Evolutionary conservation across 2,329 filamentous ascomycete genomes (phyloP), one percentile per base, ranked within the genome.

Genomic region (Penicillium freii): DNA sequence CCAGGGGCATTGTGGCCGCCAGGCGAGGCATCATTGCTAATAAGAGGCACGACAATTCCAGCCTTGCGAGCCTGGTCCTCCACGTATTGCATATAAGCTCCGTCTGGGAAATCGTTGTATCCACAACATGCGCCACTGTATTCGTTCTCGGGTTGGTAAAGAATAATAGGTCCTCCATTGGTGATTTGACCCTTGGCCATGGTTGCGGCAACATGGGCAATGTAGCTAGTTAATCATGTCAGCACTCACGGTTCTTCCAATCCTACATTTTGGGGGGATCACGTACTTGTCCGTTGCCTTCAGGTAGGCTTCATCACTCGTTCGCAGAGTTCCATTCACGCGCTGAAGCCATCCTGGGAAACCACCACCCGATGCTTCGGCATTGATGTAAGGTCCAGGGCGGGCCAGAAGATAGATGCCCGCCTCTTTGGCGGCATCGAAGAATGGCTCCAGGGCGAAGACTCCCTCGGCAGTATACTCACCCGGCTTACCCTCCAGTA

Each of bases 111-210:
- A 2, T 73, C 70, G n/a, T 82, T 75, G 11, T 51, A 42, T 2
- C 76, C 76, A 4, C 74, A 75, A 17, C 76, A 73, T 1, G 78
- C 79, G 19, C 77, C 73, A 1, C 82, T 86, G 68, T 93, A 92
- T 71, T 94, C 91, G 61, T 94, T 95, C 71, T 95, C 91, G 0
- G 89, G 87, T 70, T 95, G 91, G 42, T 89, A 82, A 1, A 93
- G 76, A 58, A 95, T 90, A 8, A 95, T 81, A 0, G 90, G 90
- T 0, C 91, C 91, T 0, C 89, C 90, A 51, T 92, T 90, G 1
- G 89, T 93, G 66, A 95, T 92, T 66, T 94, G 90, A 0, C 84
- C 86, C 54, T 86, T 84, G 4, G 90, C 88, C 62, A 95, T 87
- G 9, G 87, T 84, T 13, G 80, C 79, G 27, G 82, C 83, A 48